Evolutionary conservation across 768 basidiomycete genomes (phyloP), one percentile per base, ranked within the genome.

Genomic region (Lentinula lateritia): DNA sequence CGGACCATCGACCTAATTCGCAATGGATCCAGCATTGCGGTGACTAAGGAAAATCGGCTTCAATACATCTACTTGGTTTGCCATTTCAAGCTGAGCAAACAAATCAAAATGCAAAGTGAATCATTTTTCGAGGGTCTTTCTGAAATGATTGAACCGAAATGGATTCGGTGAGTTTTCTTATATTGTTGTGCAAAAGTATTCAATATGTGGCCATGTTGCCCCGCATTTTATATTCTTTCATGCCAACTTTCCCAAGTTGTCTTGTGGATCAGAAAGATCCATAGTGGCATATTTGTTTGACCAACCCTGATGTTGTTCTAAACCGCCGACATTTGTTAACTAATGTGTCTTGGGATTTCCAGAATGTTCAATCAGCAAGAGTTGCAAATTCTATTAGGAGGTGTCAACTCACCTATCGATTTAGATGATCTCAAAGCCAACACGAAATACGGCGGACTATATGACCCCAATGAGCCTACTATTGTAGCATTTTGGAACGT

Each of bases 331-430:
- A 50, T 15, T 18, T 13, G 15, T 36, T 34, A n/a, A 13, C 15
- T 28, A 7, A 20, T 59, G 9, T 18, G 34, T 53, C 28, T 28
- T 28, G 28, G 28, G 28, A 28, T 62, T 8, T 28, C 23, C 63
- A 92, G 93, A 50, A 95, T 98, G 92, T 99, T 98, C 76, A 96
- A 98, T 72, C 95, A 96, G 65, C 90, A 93, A 70, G 97, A 98
- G 72, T 78, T 98, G 3, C 94, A 95, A 70, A 89, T 96, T 52
- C 78, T 98, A 1, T 80, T 99, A 6, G 95, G 95, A 0, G 94
- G 93, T 6, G 90, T 91, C 36, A 90, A 95, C 62, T 78, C 91
- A 0, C 89, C 90, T 0, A 88, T 96, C 52, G 90, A 95, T 69
- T 65, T 98, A 7, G 85, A 89, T 15, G 95, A 99, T 72, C 73